phyloP scores from a whole-genome alignment of 164 flowering plant genomes.

The Saururus chinensis region DNA sequence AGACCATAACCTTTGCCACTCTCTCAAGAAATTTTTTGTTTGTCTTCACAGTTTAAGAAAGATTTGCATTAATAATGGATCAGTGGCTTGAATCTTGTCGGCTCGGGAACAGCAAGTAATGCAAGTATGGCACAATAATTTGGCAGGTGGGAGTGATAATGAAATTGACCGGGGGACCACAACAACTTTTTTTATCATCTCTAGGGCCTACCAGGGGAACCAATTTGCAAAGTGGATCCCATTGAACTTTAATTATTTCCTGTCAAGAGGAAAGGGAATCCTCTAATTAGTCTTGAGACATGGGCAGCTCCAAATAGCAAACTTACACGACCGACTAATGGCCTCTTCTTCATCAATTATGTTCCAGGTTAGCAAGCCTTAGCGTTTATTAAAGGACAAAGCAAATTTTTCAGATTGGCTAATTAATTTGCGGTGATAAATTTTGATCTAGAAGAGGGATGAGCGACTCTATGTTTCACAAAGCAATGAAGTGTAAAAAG shows the following conservation, averaged over 20 bases:
- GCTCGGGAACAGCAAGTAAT: background rate
- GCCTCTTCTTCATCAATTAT: too few species aligned
- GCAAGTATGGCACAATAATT: background rate
- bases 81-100: background rate
- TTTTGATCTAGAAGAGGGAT: too few species aligned
- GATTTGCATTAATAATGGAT: background rate
- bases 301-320: too few species aligned
- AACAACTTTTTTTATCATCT: background rate
- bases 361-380: too few species aligned
- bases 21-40: background rate
- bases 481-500: too few species aligned
- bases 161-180: background rate
- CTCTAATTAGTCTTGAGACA: background rate
- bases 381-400: too few species aligned
- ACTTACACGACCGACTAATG: too few species aligned
- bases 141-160: background rate
- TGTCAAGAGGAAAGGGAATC: background rate
- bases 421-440: too few species aligned
- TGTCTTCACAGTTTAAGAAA: background rate
- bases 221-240: too few species aligned
- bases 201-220: too few species aligned
- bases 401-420: too few species aligned
- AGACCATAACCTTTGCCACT: slow-evolving; percentile 1
- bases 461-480: too few species aligned
- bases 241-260: background rate